These are phyloP conservation scores for Teunomyces pallodes DNA, from an alignment of 805 yeast species.

Conservation along the genomic window DNA sequence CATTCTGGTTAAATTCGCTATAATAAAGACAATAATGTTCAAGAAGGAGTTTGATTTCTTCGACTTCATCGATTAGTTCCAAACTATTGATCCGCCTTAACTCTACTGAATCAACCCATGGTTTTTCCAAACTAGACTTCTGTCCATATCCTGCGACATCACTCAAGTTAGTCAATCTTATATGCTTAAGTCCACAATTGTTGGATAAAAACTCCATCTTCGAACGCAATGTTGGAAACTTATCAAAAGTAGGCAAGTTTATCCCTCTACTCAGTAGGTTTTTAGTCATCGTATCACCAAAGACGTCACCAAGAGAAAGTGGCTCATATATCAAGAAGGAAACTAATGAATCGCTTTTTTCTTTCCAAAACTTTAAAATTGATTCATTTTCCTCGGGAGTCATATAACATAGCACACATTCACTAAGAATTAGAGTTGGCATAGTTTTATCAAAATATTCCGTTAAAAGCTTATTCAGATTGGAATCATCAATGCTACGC, in stretches of 20 bases:
- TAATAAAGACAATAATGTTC: conserved; percentile 55
- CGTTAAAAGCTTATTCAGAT: conserved; percentile 7
- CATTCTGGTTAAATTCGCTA: conserved; percentile 37
- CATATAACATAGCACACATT: conserved; percentile 74
- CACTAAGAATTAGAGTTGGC: conserved; percentile 67
- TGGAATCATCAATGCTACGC: conserved; percentile 26
- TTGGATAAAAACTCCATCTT: conserved; percentile 22
- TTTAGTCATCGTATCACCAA: conserved; percentile 66
- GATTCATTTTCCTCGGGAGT: conserved; percentile 46
- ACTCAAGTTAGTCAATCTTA: conserved; percentile 47
- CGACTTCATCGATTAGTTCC: conserved; percentile 73
- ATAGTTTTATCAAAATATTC: conserved; percentile 24
- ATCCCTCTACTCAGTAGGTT: conserved; percentile 64
- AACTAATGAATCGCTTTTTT: conserved; percentile 15
- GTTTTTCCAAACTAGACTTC: conserved; percentile 18
- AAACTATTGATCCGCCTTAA: conserved; percentile 45
- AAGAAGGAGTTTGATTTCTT: conserved; percentile 62
- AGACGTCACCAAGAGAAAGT: conserved; percentile 56
- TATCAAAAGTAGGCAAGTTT: conserved; percentile 53
- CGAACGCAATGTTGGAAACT: conserved; percentile 44
- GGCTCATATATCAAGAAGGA: conserved; percentile 65
- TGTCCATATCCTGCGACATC: conserved; percentile 35
- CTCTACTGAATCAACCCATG: conserved; percentile 47
- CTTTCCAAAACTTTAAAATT: conserved; percentile 44
- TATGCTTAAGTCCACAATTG: conserved; percentile 24